A percentile compares a stretch with the other conserved stretches of the same genome.
These are phyloP conservation scores for Gaultheria prostrata DNA, from an alignment of 148 eudicot genomes.

Conservation along the genomic window DNA sequence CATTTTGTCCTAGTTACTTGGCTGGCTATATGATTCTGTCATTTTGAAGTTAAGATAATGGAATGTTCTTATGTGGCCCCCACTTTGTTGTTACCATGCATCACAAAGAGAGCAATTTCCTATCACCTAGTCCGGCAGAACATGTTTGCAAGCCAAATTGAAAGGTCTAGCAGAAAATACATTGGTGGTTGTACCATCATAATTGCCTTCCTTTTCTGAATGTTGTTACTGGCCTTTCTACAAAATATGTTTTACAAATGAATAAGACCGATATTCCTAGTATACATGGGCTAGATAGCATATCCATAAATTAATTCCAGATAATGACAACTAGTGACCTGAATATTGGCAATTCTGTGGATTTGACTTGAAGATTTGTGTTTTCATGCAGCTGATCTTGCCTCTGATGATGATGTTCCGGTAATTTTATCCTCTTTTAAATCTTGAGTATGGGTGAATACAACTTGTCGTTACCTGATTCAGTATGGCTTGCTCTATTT, in stretches of 20 bases:
- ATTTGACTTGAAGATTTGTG: conserved; percentile 16
- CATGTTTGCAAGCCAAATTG: neutral
- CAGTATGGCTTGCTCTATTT: conserved; percentile 19
- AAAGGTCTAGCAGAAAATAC: neutral
- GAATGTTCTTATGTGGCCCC: neutral
- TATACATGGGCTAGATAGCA: neutral
- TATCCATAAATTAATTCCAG: neutral
- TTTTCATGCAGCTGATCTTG: conserved; percentile 40
- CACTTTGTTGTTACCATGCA: neutral
- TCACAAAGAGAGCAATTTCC: conserved; percentile 1
- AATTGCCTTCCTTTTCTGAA: neutral
- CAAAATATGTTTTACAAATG: neutral
- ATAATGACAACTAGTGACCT: neutral
- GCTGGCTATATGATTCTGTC: neutral
- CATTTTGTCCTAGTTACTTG: neutral
- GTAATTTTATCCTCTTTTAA: conserved; percentile 29
- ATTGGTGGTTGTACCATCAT: neutral
- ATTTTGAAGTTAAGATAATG: neutral
- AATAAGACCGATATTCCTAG: neutral
- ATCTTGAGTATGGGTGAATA: neutral
- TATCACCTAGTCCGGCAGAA: neutral
- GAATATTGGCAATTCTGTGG: neutral
- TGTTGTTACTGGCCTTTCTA: neutral
- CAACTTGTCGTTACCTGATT: neutral
- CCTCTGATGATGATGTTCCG: conserved; percentile 50